Evolutionary conservation across 305 asterid genomes (phyloP).

Genomic region (Fraxinus albicans): DNA sequence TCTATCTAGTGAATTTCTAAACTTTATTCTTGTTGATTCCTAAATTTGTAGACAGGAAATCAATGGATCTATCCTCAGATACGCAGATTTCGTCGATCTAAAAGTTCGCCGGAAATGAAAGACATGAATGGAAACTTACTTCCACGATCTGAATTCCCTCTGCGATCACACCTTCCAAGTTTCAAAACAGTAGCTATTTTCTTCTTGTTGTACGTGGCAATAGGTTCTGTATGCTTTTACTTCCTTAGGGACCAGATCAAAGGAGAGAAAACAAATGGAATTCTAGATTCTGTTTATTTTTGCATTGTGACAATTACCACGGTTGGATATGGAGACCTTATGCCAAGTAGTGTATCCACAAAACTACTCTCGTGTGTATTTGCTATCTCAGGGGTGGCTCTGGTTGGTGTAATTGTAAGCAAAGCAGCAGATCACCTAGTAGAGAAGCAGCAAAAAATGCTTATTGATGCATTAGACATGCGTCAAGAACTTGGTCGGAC

Average conservation of each 20-base stretch:
- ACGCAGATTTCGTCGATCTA: slow-evolving; percentile 60
- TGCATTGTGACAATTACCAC: slow-evolving; percentile 95
- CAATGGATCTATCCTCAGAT: slow-evolving; percentile 28
- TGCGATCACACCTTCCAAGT: slow-evolving; percentile 50
- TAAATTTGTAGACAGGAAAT: slow-evolving; percentile 2
- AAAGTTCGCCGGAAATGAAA: slow-evolving; percentile 64
- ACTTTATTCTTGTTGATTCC: background rate
- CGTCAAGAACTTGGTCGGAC: slow-evolving; percentile 32
- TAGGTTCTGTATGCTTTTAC: slow-evolving; percentile 66
- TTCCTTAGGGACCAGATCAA: slow-evolving; percentile 48
- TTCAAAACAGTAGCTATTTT: slow-evolving; percentile 39
- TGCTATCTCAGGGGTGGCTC: slow-evolving; percentile 83
- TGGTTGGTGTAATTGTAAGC: slow-evolving; percentile 58
- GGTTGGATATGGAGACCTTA: slow-evolving; percentile 90
- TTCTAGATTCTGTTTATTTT: slow-evolving; percentile 83
- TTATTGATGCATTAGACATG: slow-evolving; percentile 61
- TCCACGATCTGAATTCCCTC: slow-evolving; percentile 35
- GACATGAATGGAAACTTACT: slow-evolving; percentile 21
- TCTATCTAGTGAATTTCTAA: background rate
- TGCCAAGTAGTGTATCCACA: slow-evolving; percentile 55
- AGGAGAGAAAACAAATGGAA: slow-evolving; percentile 58
- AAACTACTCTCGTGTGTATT: slow-evolving; percentile 82
- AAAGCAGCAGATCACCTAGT: slow-evolving; percentile 77
- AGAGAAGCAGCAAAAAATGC: slow-evolving; percentile 68
- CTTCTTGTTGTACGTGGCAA: slow-evolving; percentile 51